Evolutionary conservation across 2,329 filamentous ascomycete species (phyloP), one percentile per base, ranked within the genome.

Genomic region (Aspergillus sp.): DNA sequence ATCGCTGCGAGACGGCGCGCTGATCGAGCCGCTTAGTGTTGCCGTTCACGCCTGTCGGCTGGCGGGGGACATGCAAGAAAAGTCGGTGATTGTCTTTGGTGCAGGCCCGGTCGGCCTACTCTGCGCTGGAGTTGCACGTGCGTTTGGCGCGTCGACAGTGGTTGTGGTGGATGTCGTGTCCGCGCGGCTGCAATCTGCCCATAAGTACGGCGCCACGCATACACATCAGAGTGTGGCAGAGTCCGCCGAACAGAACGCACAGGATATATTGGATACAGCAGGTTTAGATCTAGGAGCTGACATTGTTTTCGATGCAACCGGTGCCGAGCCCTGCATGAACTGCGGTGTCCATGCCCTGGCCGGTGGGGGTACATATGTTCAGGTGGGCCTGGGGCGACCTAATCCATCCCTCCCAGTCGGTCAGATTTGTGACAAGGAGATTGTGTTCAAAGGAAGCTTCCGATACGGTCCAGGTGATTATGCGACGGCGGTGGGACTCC

Each of bases 381-480:
- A 95, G 76, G 90, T 87, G 50, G 92, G 91, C 51, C 93, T 96
- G 89, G 93, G 93, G 68, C 89, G 88, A 71, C 73, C 86, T 14
- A 90, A 95, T 66, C 90, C 96, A 73, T 89, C 57, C 1, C 8
- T 68, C 19, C 66, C 66, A 73, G 27, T 96, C 93, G 80, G 92
- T 89, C 61, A 95, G 14, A 81, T 95, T 72, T 95, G 91, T 71
- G 82, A 87, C 56, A 96, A 96, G 78, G 93, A 96, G 79, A 82
- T 96, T 31, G 93, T 87, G 4, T 84, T 89, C 47, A 90, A 88
- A 69, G 92, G 92, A 23, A 91, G 87, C 60, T 96, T 96, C 81
- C 84, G 93, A 37, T 97, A 97, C 74, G 88, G 87, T 1, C 83
- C 85, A 47, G 92, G 91, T 11, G 93, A 96, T 75, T 97, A 96